Percentiles rank a stretch among this genome's conserved stretches.
phyloP scores from a whole-genome alignment of 192 early-diverging fungal species.

The Coemansia sp. region DNA sequence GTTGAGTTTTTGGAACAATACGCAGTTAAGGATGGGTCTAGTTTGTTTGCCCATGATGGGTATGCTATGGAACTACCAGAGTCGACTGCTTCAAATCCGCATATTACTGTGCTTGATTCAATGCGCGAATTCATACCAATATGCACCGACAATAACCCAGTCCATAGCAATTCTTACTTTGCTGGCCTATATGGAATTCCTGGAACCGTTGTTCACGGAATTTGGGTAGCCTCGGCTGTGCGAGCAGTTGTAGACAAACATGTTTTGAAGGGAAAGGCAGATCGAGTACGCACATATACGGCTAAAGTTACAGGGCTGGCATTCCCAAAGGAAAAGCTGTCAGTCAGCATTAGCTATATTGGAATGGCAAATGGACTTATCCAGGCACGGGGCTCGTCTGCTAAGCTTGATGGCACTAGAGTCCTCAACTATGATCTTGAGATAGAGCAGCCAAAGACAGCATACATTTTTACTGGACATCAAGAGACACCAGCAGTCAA shows the following conservation, averaged over 20 bases:
- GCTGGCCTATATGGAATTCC: slow-evolving; percentile 82
- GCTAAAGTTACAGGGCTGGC: slow-evolving; percentile 88
- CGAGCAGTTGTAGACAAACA: slow-evolving; percentile 89
- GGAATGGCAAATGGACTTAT: slow-evolving; percentile 94
- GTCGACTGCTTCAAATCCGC: background rate
- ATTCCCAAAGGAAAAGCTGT: slow-evolving; percentile 77
- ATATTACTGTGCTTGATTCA: slow-evolving; percentile 61
- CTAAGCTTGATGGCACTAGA: slow-evolving; percentile 66
- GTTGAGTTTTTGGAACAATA: slow-evolving; percentile 77
- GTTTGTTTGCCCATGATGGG: slow-evolving; percentile 76
- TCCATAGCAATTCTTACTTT: slow-evolving; percentile 92
- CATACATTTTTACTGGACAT: slow-evolving; percentile 88
- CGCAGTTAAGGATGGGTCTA: slow-evolving; percentile 67
- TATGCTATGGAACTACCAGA: slow-evolving; percentile 5
- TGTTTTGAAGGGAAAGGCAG: slow-evolving; percentile 80
- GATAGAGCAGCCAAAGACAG: slow-evolving; percentile 87
- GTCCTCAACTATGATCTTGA: slow-evolving; percentile 75
- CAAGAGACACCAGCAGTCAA: slow-evolving; percentile 91
- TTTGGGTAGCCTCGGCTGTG: slow-evolving; percentile 90
- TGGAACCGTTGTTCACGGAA: slow-evolving; percentile 89
- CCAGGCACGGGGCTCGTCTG: slow-evolving; percentile 82
- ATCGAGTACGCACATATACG: slow-evolving; percentile 75
- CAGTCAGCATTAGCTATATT: slow-evolving; percentile 79
- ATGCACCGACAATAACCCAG: slow-evolving; percentile 86
- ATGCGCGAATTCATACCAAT: slow-evolving; percentile 79